Evolutionary conservation across 2,329 filamentous ascomycete species (phyloP), one percentile per base, ranked within the genome.

Genomic region (Myriosclerotinia duriaeana): DNA sequence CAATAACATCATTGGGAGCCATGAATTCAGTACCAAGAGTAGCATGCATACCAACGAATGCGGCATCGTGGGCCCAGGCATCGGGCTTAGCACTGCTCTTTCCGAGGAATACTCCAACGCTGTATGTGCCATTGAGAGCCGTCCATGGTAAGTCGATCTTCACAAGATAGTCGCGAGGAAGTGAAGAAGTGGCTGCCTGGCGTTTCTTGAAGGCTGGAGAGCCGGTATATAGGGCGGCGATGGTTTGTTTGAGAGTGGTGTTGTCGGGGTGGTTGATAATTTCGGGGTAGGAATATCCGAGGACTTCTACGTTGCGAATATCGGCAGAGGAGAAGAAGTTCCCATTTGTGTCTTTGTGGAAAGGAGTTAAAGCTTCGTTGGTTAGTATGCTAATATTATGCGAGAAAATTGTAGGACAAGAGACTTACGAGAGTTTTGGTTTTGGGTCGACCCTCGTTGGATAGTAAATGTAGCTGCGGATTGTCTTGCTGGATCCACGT

Each of bases 231-330:
- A 67, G 30, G 1, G 54, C 26, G 36, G 64, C 53, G 56, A 69
- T 58, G 42, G 44, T 40, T 46, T 52, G 48, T 46, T 55, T n/a
- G 22, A 67, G 65, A 53, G 66, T 62, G 4, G 11, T 12, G 42
- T 67, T 65, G 30, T 26, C 26, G 15, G 66, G 62, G 15, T 60
- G 44, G 30, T 61, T 46, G 36, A 58, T 20, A 5, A 65, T 22
- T 70, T 93, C 91, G 0, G 86, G 81, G 74, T 95, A 95, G 0
- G 86, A 87, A 75, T 94, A 94, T 15, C 87, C 88, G 75, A 94
- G 89, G 2, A 78, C 40, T 14, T 54, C 48, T 30, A 58, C 55
- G 5, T 64, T 44, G 20, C 66, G 67, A 9, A 64, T 58, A 14
- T 54, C 56, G 5, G 52, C 34, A 8, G 66, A 59, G 2, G 53